These are phyloP conservation scores for Cyphellophora attinorum DNA, from an alignment of 2,329 filamentous ascomycete species.

Conservation along the genomic window DNA sequence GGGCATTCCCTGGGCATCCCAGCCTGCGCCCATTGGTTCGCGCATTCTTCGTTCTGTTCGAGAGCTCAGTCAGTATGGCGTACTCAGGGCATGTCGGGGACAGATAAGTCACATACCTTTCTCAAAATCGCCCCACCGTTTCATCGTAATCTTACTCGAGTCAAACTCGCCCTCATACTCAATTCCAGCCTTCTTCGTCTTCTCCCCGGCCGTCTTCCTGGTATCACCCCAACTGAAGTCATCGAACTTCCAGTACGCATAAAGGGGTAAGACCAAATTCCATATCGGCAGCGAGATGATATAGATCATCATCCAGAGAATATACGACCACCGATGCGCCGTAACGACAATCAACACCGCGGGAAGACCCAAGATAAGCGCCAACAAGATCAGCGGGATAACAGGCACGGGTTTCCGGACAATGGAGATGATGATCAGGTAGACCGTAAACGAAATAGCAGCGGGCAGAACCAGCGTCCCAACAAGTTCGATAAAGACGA, in stretches of 20 bases:
- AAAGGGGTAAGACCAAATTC: constrained; percentile 92
- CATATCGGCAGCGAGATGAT: constrained; percentile 85
- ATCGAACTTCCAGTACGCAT: constrained; percentile 99
- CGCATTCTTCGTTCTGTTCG: constrained; percentile 2
- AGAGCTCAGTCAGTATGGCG: neutral
- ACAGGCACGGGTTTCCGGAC: constrained; percentile 66
- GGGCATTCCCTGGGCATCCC: neutral
- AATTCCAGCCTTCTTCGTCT: constrained; percentile 74
- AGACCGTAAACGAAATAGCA: constrained; percentile 93
- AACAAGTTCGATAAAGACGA: constrained; percentile 89
- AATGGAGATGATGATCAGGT: constrained; percentile 85
- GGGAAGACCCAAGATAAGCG: constrained; percentile 84
- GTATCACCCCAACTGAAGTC: constrained; percentile 99
- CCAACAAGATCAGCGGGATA: constrained; percentile 83
- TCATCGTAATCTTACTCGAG: constrained; percentile 98
- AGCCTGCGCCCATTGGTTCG: neutral
- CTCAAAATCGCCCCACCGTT: constrained; percentile 96
- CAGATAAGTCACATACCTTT: constrained; percentile 40
- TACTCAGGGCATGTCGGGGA: neutral
- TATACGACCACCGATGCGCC: constrained; percentile 83
- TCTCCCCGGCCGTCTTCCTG: constrained; percentile 85
- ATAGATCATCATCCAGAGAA: constrained; percentile 96
- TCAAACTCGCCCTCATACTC: constrained; percentile 95
- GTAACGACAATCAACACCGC: constrained; percentile 87
- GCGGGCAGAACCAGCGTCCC: constrained; percentile 92